Evolutionary conservation across 148 eudicot species (phyloP).

Genomic region (Arbutus unedo): DNA sequence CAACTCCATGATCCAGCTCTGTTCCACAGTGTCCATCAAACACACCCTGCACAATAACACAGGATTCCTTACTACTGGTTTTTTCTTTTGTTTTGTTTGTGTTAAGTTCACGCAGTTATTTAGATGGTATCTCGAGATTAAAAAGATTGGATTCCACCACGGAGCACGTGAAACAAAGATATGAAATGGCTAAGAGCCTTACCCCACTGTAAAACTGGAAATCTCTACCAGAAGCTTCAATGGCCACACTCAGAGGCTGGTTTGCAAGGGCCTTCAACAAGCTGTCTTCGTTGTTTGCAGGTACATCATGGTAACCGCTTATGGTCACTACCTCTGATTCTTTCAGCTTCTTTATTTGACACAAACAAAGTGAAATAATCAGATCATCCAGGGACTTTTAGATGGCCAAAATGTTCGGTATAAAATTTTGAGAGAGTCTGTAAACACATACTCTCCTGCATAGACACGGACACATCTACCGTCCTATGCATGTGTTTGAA

Average conservation of each 20-base stretch:
- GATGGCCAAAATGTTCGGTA: not conserved
- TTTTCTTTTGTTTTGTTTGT: too few relatives aligned
- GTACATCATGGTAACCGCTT: slow-evolving; percentile 86
- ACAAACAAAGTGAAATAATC: too few relatives aligned
- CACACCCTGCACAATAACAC: slow-evolving; percentile 60
- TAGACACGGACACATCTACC: too few relatives aligned
- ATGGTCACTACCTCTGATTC: slow-evolving; percentile 58
- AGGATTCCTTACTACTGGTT: too few relatives aligned
- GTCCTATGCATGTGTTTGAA: too few relatives aligned
- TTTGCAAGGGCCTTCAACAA: slow-evolving; percentile 88
- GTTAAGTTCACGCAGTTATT: too few relatives aligned
- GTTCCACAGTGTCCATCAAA: slow-evolving; percentile 94
- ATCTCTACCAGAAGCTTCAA: slow-evolving; percentile 88
- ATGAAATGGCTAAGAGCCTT: slow-evolving; percentile 1
- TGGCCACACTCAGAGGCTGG: slow-evolving; percentile 92
- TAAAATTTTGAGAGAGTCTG: not conserved
- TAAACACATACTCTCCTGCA: too few relatives aligned
- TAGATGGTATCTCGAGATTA: too few relatives aligned
- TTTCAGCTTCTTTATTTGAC: slow-evolving; percentile 26
- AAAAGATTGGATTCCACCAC: too few relatives aligned
- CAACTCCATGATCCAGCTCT: slow-evolving; percentile 86
- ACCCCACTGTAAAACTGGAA: slow-evolving; percentile 99
- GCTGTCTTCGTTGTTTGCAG: slow-evolving; percentile 64
- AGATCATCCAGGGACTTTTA: not conserved
- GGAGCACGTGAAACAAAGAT: too few relatives aligned